Evolutionary conservation across 495 filamentous ascomycete genomes (phyloP), one percentile per base, ranked within the genome.

Genomic region (Cudoniella acicularis): DNA sequence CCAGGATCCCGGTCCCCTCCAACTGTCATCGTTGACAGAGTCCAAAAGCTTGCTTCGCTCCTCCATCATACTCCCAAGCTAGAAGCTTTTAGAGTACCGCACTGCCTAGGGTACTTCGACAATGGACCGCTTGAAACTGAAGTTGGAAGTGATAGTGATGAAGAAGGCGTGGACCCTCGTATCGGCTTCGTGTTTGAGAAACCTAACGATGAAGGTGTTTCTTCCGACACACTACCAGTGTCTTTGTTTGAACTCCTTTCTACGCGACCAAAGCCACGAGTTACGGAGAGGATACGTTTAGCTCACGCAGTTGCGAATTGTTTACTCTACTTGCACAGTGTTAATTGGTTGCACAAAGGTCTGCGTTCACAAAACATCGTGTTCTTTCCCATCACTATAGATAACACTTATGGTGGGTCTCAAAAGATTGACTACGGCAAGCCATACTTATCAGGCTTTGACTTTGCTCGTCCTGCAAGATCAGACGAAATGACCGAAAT

Each of bases 271-370:
- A 56, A 49, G 46, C 58, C 62, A 21, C 47, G 52, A 16, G 47
- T 64, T 2, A 64, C 62, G 20, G 47, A 57, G 10, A 40, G 62
- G 3, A 57, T 61, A 11, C 36, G 20, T 4, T 16, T 64, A 10
- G 62, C 62, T 23, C 41, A 64, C 18, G 58, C 57, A 18, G 25
- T 64, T 0, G 62, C 62, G 10, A 48, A 60, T 20, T 57, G 62
- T 46, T 24, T 64, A 16, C 17, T 61, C 3, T 61, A 61, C 42
- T 68, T 85, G 0, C 81, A 85, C 50, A 71, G 77, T 0, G 76
- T 82, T 1, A 77, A 80, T 50, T 85, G 79, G 81, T 64, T 84
- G 23, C 82, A 84, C 70, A 85, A 84, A 64, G 77, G 78, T 2
- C 63, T 85, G 0, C 75, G 79, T 23, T 76, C 73, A 49, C 69